These are phyloP conservation scores for Rhynchosporium graminicola DNA, from an alignment of 2,329 filamentous ascomycete genomes.

Conservation along the genomic window DNA sequence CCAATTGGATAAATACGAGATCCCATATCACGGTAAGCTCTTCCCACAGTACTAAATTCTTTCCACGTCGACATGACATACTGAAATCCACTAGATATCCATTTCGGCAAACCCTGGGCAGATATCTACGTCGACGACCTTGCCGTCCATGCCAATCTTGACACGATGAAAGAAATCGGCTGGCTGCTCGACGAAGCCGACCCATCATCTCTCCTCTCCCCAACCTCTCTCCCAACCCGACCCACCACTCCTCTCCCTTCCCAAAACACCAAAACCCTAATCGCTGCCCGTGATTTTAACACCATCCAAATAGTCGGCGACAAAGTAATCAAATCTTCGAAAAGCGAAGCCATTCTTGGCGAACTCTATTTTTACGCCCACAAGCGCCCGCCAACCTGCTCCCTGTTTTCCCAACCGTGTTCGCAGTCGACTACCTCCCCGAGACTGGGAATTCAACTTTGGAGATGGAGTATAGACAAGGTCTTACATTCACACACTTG, in stretches of 20 bases:
- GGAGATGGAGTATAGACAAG: conserved; percentile 17
- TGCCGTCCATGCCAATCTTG: conserved; percentile 17
- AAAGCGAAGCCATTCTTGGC: conserved; percentile 39
- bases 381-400: conserved; percentile 34
- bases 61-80: no score
- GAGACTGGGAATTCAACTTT: conserved; percentile 13
- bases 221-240: not conserved
- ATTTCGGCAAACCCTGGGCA: conserved; percentile 21
- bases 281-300: conserved; percentile 18
- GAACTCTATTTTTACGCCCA: conserved; percentile 42
- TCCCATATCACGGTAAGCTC: conserved; percentile 15
- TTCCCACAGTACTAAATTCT: no score
- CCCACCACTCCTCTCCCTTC: no score
- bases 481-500: conserved; percentile 13
- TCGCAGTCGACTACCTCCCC: conserved; percentile 4
- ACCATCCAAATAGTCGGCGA: conserved; percentile 17
- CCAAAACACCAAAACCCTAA: not conserved
- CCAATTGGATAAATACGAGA: conserved; percentile 16
- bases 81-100: conserved; percentile 4
- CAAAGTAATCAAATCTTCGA: conserved; percentile 40
- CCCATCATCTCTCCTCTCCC: not conserved
- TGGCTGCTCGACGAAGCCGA: conserved; percentile 18
- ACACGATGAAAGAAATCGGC: conserved; percentile 21
- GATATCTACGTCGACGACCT: conserved; percentile 22
- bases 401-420: conserved; percentile 16